These are phyloP conservation scores for Neoscytalidium dimidiatum DNA, from an alignment of 2,329 filamentous ascomycete genomes.

Conservation along the genomic window DNA sequence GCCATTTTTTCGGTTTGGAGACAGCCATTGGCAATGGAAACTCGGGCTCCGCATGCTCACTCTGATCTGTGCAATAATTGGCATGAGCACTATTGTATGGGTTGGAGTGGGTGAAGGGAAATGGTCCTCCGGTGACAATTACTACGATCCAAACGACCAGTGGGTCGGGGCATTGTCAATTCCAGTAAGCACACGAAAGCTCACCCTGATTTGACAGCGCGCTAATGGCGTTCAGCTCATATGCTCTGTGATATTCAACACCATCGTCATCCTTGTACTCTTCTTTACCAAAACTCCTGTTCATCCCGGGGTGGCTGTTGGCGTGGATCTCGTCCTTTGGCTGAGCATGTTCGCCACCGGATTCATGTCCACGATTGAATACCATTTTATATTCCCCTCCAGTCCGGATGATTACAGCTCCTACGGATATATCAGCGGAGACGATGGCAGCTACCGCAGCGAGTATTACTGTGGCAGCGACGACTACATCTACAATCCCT, in stretches of 20 bases:
- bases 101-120: neutral
- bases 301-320: constrained; percentile 37
- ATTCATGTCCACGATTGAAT: constrained; percentile 27
- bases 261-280: constrained; percentile 30
- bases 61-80: neutral
- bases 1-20: neutral
- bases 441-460: constrained; percentile 23
- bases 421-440: constrained; percentile 25
- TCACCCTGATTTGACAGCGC: neutral
- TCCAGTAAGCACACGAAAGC: constrained; percentile 22
- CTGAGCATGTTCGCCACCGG: constrained; percentile 33
- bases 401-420: neutral
- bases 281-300: constrained; percentile 27
- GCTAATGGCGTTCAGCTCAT: constrained; percentile 23
- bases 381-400: constrained; percentile 23
- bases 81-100: neutral
- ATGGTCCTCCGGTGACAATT: neutral
- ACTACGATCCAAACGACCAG: neutral
- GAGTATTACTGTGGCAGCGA: constrained; percentile 10
- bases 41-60: neutral
- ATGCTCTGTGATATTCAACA: constrained; percentile 34
- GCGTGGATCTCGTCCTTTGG: constrained; percentile 39
- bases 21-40: neutral
- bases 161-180: constrained; percentile 25
- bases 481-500: neutral